Evolutionary conservation across 805 yeast species (phyloP).

Genomic region (Spathaspora boniae): DNA sequence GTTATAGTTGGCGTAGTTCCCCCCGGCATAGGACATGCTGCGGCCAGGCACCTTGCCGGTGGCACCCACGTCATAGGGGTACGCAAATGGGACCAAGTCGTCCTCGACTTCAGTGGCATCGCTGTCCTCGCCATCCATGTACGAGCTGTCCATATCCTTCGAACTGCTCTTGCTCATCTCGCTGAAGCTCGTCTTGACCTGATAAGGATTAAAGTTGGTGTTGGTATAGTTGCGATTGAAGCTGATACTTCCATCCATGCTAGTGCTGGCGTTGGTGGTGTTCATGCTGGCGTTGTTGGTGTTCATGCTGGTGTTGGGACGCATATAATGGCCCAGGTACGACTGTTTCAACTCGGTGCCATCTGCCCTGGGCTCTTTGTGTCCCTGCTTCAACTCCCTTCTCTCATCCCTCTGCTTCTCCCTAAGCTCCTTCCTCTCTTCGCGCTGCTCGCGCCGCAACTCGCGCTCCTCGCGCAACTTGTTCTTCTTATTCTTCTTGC

Average conservation of each 20-base stretch:
- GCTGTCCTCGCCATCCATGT: constrained; percentile 5
- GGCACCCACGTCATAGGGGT: no score
- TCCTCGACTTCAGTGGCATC: constrained; percentile 10
- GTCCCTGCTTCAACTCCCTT: constrained; percentile 6
- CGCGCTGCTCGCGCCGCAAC: constrained; percentile 8
- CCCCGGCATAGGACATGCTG: no score
- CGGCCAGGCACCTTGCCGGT: no score
- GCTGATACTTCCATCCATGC: neutral
- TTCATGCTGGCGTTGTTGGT: constrained; percentile 4
- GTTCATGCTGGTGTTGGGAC: no score
- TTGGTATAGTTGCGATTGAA: constrained; percentile 1
- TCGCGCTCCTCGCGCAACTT: constrained; percentile 5
- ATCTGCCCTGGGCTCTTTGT: neutral
- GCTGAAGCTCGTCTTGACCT: neutral
- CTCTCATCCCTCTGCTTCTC: constrained; percentile 7
- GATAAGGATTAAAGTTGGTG: constrained; percentile 6
- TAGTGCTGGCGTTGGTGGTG: constrained; percentile 3
- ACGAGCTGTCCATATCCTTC: constrained; percentile 1
- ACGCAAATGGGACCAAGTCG: constrained; percentile 7
- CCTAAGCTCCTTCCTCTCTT: constrained; percentile 9
- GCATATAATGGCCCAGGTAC: constrained; percentile 5
- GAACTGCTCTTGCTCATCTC: constrained; percentile 1
- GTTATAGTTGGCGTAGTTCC: no score
- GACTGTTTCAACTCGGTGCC: constrained; percentile 2
- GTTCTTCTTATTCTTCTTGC: constrained; percentile 3